Base-by-base conservation (phyloP, 208 protist species). In the Blechomonas ayalai region DNA sequence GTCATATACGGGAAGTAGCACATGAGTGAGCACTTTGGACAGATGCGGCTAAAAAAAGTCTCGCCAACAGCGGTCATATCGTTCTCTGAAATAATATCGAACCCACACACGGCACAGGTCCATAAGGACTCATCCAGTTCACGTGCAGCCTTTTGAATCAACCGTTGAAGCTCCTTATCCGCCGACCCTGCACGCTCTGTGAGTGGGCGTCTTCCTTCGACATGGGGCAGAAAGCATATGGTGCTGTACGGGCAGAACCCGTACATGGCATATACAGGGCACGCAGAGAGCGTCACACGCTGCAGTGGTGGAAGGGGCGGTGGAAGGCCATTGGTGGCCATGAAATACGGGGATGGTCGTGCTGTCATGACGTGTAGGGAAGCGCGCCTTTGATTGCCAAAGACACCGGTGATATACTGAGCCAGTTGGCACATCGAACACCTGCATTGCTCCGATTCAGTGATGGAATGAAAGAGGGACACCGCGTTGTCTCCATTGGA, bases 1-100 rank as follows among this genome's bases (percentile, higher is more conserved):
- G 67, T 78, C 29, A 94, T 36, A 52, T 91, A 52, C 3, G 86
- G 86, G 41, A 76, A 78, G 59, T 90, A 94, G 52, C 82, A 91
- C 66, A 75, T 75, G 18, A 88, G 59, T 18, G 64, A 69, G 53
- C 86, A 95, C 23, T 54, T 50, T 0, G 73, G 64, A 46, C 86
- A 95, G 31, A 88, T 59, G 18, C 82, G 69, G 52, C 88, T 88
- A 25, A 59, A 68, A 45, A 70, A 79, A 37, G 63, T 67, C 45
- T 85, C 77, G 13, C 86, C 86, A 1, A 94, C 71, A 33, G 67
- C 52, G 26, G 45, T 31, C 45, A 75, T 47, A 52, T 41, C 66
- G 27, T 48, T 52, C 56, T 88, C 76, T 25, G 70, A 65, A 16
- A 95, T 77, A 5, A 52, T 48, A 24, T 65, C 50, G 55, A 65